These are phyloP conservation scores for Nitzschia palea DNA, from an alignment of 108 stramenopile species.

Conservation along the genomic window DNA sequence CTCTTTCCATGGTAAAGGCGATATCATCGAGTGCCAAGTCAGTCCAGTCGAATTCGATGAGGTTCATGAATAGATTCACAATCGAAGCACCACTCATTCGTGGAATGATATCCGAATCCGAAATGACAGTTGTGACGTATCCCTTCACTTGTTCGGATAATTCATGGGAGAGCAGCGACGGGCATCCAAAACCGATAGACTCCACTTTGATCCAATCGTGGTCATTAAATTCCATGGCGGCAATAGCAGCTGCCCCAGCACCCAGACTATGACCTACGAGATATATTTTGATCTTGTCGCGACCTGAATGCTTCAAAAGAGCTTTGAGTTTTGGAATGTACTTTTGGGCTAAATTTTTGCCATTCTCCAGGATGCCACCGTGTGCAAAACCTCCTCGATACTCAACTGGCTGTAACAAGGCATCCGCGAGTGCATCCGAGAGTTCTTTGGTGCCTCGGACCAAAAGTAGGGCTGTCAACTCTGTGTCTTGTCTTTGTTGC, in stretches of 20 bases:
- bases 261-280: constrained; percentile 77
- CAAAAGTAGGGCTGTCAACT: constrained; percentile 62
- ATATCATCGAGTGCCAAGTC: constrained; percentile 28
- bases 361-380: constrained; percentile 62
- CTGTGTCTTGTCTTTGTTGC: constrained; percentile 36
- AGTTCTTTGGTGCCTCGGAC: constrained; percentile 82
- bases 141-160: constrained; percentile 60
- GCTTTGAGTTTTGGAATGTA: constrained; percentile 62
- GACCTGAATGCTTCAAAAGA: constrained; percentile 46
- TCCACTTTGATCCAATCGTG: constrained; percentile 46
- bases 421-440: constrained; percentile 72
- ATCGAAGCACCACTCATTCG: constrained; percentile 70
- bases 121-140: constrained; percentile 71
- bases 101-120: constrained; percentile 74
- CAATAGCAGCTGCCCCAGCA: constrained; percentile 81
- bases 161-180: constrained; percentile 59
- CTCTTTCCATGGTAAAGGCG: constrained; percentile 14
- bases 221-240: constrained; percentile 73
- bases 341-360: constrained; percentile 53
- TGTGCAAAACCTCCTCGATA: constrained; percentile 81
- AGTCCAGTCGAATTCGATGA: constrained; percentile 67
- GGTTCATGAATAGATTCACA: constrained; percentile 58
- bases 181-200: constrained; percentile 81
- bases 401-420: constrained; percentile 55
- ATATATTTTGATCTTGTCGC: constrained; percentile 54